Evolutionary conservation across 192 early-diverging fungal species (phyloP), one percentile per base, ranked within the genome.

Genomic region (Coemansia furcata): DNA sequence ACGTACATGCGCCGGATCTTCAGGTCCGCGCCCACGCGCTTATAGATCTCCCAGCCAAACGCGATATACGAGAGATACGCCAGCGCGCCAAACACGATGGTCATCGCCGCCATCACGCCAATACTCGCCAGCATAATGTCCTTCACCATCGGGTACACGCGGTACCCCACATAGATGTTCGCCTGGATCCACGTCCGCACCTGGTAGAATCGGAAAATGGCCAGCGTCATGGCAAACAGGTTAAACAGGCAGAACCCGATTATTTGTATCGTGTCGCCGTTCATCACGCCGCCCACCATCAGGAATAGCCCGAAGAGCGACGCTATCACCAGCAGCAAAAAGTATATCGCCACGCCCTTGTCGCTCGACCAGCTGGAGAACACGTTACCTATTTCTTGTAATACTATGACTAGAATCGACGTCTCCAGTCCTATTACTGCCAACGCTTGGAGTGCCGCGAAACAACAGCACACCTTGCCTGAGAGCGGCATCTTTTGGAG

Each of bases 41-140:
- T 84, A 74, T 79, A 84, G 5, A 85, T 77, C 60, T 77, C 84
- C 83, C 85, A 86, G 47, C 86, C 82, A 74, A 79, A 85, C 30
- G 65, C 68, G 33, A 74, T 77, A 64, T 75, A 86, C 49, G 91
- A 72, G 38, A 75, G 73, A 43, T 83, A 78, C 60, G 81, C 64
- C 69, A 83, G 36, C 43, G 72, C 57, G n/a, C 35, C 70, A 65
- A 67, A 78, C 54, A 72, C 69, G 42, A 60, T 67, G 0, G 81
- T 76, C 63, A 83, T 39, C 1, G 63, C 69, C 0, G 63, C 81
- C 44, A 65, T 71, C 9, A 83, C 67, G 23, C 49, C 76, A 11
- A 78, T 65, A 5, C 60, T 73, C 35, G 70, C 73, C n/a, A 83
- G 26, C 75, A 83, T 74, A 44, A 70, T 61, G 43, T 49, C 19